phyloP scores from a whole-genome alignment of 768 basidiomycete species.

The button mushroom (Agaricus bisporus) region DNA sequence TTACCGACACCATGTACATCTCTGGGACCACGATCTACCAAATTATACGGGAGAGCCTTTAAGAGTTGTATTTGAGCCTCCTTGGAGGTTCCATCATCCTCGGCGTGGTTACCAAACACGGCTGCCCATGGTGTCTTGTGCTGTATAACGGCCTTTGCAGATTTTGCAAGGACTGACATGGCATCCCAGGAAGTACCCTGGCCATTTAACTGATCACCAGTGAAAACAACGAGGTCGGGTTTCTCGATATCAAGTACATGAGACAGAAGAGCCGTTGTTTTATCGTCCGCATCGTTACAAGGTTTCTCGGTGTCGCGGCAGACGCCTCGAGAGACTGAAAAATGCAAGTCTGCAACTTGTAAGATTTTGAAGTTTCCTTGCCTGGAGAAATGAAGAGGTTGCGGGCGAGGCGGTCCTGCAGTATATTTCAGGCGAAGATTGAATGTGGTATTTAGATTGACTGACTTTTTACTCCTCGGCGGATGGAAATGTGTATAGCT shows the following conservation, averaged over 20 bases:
- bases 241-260: constrained; percentile 71
- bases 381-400: constrained; percentile 74
- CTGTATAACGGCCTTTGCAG: constrained; percentile 69
- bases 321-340: constrained; percentile 68
- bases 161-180: constrained; percentile 84
- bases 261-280: constrained; percentile 69
- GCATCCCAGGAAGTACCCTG: constrained; percentile 89
- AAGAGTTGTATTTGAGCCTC: constrained; percentile 64
- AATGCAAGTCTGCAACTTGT: constrained; percentile 93
- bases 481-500: constrained; percentile 59
- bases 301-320: constrained; percentile 71
- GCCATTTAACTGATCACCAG: constrained; percentile 91
- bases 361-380: constrained; percentile 86
- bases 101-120: constrained; percentile 94
- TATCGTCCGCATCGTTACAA: constrained; percentile 63
- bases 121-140: constrained; percentile 84
- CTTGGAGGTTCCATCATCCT: constrained; percentile 58
- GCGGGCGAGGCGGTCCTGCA: constrained; percentile 62
- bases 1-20: constrained; percentile 89
- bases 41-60: constrained; percentile 78
- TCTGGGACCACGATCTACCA: constrained; percentile 75
- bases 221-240: constrained; percentile 89
- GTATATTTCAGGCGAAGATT: constrained; percentile 3
- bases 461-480: constrained; percentile 72
- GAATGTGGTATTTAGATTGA: constrained; percentile 3